Evolutionary conservation across 495 filamentous ascomycete genomes (phyloP).

Genomic region (Lentithecium fluviatile): DNA sequence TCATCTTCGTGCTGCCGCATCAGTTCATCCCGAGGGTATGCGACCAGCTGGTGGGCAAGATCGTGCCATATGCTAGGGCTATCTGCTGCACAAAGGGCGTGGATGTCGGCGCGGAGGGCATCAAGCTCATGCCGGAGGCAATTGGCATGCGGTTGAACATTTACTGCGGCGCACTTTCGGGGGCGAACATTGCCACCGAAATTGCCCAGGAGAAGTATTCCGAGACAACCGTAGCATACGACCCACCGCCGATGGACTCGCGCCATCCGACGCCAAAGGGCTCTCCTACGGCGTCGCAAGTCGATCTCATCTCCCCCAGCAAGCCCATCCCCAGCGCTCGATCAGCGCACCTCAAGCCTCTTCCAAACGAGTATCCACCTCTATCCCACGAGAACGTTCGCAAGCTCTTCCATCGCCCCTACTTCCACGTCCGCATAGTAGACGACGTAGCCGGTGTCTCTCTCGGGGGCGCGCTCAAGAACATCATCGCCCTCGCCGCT

Average conservation of each 20-base stretch:
- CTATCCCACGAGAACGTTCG: conserved; percentile 76
- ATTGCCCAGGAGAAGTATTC: conserved; percentile 94
- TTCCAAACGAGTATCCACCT: conserved; percentile 77
- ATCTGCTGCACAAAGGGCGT: conserved; percentile 99
- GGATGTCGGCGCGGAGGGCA: conserved; percentile 76
- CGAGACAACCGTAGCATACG: conserved; percentile 95
- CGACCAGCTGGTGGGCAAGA: conserved; percentile 79
- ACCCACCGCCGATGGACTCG: conserved; percentile 82
- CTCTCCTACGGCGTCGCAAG: conserved; percentile 54
- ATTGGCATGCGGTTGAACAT: conserved; percentile 88
- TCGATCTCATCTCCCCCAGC: conserved; percentile 63
- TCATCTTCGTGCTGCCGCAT: conserved; percentile 97
- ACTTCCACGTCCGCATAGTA: conserved; percentile 94
- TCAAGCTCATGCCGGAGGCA: conserved; percentile 88
- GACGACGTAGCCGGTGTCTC: conserved; percentile 94
- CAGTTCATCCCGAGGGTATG: conserved; percentile 93
- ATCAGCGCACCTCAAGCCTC: conserved; percentile 57
- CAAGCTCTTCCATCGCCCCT: conserved; percentile 89
- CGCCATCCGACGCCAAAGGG: conserved; percentile 65
- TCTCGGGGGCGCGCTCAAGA: conserved; percentile 93
- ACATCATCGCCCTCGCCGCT: conserved; percentile 91
- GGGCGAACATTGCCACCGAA: conserved; percentile 95
- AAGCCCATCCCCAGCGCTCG: conserved; percentile 60
- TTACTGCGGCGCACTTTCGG: conserved; percentile 94
- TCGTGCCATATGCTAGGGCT: conserved; percentile 86